Conservation (phyloP, 164 flowering plant species). For the Aristolochia contorta region DNA sequence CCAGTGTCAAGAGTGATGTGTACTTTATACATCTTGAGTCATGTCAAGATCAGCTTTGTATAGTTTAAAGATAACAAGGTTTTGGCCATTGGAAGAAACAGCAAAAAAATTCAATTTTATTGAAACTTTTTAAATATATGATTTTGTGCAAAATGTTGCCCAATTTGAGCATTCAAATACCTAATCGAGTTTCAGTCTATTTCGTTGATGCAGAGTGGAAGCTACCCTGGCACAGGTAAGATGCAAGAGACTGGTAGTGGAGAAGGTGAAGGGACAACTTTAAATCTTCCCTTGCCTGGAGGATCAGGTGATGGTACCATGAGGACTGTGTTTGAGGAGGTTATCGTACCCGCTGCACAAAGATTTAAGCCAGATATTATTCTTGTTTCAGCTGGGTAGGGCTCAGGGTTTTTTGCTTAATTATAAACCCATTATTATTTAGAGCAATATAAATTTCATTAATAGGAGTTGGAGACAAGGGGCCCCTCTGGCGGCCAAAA, state of each 20-base stretch:
- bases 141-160: no score
- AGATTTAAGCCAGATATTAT: constrained; percentile 92
- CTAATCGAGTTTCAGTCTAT: neutral
- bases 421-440: no score
- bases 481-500: no score
- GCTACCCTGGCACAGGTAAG: constrained; percentile 99
- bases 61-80: no score
- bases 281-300: constrained; percentile 90
- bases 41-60: no score
- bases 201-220: constrained; percentile 57
- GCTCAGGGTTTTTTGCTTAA: neutral
- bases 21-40: no score
- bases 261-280: constrained; percentile 78
- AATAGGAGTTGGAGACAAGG: no score
- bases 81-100: no score
- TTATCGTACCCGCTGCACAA: constrained; percentile 81
- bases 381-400: constrained; percentile 93
- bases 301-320: constrained; percentile 91
- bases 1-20: no score
- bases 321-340: constrained; percentile 78
- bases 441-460: no score
- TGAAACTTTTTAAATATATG: no score
- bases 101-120: no score
- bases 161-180: neutral
- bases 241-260: constrained; percentile 64